Evolutionary conservation across 106 monocot genomes (phyloP).

Genomic region (Vanilla planifolia): DNA sequence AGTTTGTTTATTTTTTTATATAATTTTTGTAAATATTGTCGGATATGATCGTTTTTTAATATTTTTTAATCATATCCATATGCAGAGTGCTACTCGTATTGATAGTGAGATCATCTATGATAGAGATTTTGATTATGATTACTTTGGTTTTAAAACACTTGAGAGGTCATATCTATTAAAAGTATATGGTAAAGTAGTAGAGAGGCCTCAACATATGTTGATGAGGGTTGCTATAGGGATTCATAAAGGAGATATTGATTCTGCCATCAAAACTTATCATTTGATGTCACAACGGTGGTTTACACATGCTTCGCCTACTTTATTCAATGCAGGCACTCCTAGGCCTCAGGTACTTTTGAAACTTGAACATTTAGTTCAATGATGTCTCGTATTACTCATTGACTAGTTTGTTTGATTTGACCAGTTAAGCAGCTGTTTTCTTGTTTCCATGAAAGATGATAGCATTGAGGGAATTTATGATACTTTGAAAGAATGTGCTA

Average conservation of each 20-base stretch:
- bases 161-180: slow-evolving; percentile 91
- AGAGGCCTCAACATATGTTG: slow-evolving; percentile 95
- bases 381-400: not conserved
- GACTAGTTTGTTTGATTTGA: slow-evolving; percentile 12
- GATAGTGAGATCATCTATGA: slow-evolving; percentile 94
- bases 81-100: slow-evolving; percentile 74
- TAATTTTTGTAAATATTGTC: too few relatives aligned
- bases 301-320: slow-evolving; percentile 89
- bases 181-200: slow-evolving; percentile 60
- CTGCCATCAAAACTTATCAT: slow-evolving; percentile 77
- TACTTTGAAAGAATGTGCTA: slow-evolving; percentile 90
- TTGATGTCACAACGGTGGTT: slow-evolving; percentile 97
- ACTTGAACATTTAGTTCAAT: not conserved
- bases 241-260: slow-evolving; percentile 82
- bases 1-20: too few relatives aligned
- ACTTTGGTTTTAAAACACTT: slow-evolving; percentile 93
- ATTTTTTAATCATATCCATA: not conserved
- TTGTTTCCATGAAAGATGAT: slow-evolving; percentile 94
- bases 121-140: slow-evolving; percentile 92
- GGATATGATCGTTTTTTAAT: too few relatives aligned
- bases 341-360: slow-evolving; percentile 50
- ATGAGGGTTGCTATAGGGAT: slow-evolving; percentile 96
- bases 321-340: slow-evolving; percentile 88
- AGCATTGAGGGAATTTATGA: slow-evolving; percentile 98
- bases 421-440: slow-evolving; percentile 95